Percentiles rank a stretch among this genome's conserved stretches.
Conservation (phyloP, 192 early-diverging fungal genomes). For the Backusella liffmaniae region DNA sequence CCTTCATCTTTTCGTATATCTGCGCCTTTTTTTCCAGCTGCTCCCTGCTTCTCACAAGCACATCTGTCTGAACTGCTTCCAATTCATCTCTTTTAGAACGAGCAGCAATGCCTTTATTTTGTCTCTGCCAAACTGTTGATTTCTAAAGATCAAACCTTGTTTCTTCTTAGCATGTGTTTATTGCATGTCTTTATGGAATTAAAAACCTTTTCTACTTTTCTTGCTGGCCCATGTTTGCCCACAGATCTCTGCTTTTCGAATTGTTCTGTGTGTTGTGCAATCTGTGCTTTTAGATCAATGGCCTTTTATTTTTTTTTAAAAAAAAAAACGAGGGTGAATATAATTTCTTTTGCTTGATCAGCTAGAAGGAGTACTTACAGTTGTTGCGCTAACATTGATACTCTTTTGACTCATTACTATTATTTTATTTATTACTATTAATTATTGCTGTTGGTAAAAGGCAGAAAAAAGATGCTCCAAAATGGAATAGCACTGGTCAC, state of each 20-base stretch:
- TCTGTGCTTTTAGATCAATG: conserved; percentile 19
- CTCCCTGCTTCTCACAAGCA: conserved; percentile 38
- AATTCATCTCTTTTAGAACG: conserved; percentile 36
- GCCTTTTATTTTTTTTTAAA: not conserved
- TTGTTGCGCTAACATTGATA: conserved; percentile 12
- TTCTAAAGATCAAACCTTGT: conserved; percentile 31
- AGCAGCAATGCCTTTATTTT: conserved; percentile 49
- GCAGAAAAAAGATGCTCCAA: not conserved
- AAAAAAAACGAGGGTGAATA: not conserved
- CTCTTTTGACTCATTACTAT: not conserved
- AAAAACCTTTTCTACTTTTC: conserved; percentile 8
- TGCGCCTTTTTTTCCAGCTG: conserved; percentile 62
- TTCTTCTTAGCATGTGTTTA: not conserved
- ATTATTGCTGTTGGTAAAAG: not conserved
- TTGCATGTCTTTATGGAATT: not conserved
- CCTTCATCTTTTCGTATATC: conserved; percentile 49
- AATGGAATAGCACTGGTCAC: no score
- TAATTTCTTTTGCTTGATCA: not conserved
- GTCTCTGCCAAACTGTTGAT: conserved; percentile 46
- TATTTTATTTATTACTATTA: not conserved
- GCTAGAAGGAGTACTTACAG: not conserved
- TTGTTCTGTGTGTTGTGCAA: conserved; percentile 15
- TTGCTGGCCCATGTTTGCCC: conserved; percentile 13
- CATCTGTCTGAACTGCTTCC: conserved; percentile 25
- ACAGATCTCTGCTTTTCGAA: conserved; percentile 11